phyloP scores from a whole-genome alignment of 441 rosid genomes.

The Flueggea neowawraea region DNA sequence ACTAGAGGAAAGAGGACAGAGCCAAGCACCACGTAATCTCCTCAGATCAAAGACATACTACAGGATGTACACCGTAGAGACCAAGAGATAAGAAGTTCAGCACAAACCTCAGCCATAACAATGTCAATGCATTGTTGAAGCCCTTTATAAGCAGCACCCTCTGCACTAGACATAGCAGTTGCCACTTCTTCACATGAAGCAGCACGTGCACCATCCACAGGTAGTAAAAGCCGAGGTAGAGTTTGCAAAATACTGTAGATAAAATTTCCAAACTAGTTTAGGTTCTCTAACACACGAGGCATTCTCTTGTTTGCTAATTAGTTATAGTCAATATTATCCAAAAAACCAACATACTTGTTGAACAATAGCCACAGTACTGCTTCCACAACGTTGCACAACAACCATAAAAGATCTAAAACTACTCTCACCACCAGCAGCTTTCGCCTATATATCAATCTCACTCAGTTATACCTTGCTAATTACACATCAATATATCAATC shows the following conservation, averaged over 20 bases:
- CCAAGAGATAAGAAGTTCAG: conserved; percentile 14
- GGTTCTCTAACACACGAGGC: conserved; percentile 3
- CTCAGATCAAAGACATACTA: too few species aligned
- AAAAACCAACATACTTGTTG: conserved; percentile 72
- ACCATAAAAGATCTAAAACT: conserved; percentile 99
- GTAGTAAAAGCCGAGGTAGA: conserved; percentile 94
- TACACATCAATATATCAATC: conserved; percentile 1
- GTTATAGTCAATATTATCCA: conserved; percentile 11
- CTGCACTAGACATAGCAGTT: conserved; percentile 95
- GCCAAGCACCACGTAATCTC: background rate
- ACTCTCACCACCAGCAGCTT: conserved; percentile 99
- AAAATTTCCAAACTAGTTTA: conserved; percentile 20
- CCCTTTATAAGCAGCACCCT: conserved; percentile 97
- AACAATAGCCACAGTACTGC: conserved; percentile 98
- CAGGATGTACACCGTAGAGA: conserved; percentile 11
- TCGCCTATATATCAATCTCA: conserved; percentile 63
- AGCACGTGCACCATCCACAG: conserved; percentile 99
- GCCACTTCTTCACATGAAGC: conserved; percentile 99
- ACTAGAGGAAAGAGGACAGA: background rate
- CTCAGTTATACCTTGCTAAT: conserved; percentile 15
- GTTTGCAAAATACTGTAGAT: conserved; percentile 87
- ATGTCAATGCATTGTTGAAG: conserved; percentile 99
- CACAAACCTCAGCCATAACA: conserved; percentile 96
- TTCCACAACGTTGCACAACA: conserved; percentile 96
- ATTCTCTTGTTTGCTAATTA: conserved; percentile 12